A percentile compares a stretch with the other conserved stretches of the same genome.
These are phyloP conservation scores for Balansia obtecta DNA, from an alignment of 2,329 filamentous ascomycete genomes.

Conservation along the genomic window DNA sequence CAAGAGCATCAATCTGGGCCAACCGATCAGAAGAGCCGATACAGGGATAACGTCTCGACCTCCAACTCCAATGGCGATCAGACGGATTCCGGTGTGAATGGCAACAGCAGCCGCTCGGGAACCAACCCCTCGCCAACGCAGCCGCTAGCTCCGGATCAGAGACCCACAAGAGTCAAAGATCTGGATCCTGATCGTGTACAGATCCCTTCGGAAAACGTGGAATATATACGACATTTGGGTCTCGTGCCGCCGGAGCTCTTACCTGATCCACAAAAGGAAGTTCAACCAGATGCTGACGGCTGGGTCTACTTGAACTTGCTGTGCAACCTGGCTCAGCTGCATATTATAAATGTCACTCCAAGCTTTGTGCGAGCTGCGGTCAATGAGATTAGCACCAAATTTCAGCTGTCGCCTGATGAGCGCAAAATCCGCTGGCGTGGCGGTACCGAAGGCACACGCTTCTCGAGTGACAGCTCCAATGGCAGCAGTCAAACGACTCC, in stretches of 20 bases:
- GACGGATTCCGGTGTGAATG: constrained; percentile 29
- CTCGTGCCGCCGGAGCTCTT: constrained; percentile 46
- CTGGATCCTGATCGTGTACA: constrained; percentile 69
- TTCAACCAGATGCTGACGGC: constrained; percentile 52
- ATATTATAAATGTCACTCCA: constrained; percentile 71
- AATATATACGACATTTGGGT: constrained; percentile 66
- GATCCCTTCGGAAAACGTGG: constrained; percentile 63
- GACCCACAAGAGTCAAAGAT: constrained; percentile 65
- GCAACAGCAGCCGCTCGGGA: constrained; percentile 12
- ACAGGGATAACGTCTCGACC: constrained; percentile 30
- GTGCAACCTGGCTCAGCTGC: constrained; percentile 70
- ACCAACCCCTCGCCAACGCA: constrained; percentile 29
- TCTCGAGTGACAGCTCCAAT: constrained; percentile 50
- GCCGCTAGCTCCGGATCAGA: constrained; percentile 47
- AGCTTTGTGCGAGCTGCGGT: constrained; percentile 67
- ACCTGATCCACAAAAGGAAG: constrained; percentile 28
- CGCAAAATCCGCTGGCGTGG: constrained; percentile 72
- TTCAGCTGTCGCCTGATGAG: constrained; percentile 67
- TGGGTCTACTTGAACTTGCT: constrained; percentile 78
- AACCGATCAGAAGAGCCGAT: constrained; percentile 26
- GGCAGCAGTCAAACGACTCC: constrained; percentile 34
- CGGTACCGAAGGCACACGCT: constrained; percentile 48
- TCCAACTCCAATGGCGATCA: constrained; percentile 37
- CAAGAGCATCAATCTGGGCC: constrained; percentile 16
- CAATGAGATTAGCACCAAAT: constrained; percentile 55